phyloP scores from a whole-genome alignment of 139 green algal genomes.

The Haematococcus sp. region DNA sequence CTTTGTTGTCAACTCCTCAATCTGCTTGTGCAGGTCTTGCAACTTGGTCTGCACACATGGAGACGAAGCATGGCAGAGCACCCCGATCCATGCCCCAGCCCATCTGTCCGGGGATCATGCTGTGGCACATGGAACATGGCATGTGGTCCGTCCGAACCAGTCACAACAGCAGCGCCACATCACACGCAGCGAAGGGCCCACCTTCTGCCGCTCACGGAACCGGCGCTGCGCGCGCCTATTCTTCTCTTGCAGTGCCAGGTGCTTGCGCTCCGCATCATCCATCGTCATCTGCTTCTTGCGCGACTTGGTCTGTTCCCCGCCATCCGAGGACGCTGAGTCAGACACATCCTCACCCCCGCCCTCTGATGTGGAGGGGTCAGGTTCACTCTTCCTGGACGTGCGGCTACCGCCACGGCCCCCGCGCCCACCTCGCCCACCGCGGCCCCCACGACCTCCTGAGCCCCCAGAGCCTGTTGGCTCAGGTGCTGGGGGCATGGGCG shows the following conservation, averaged over 20 bases:
- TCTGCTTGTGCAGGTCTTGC: slow-evolving; percentile 60
- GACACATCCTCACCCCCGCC: too few species aligned
- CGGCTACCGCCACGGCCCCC: not conserved
- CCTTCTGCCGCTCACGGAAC: slow-evolving; percentile 30
- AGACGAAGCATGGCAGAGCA: too few species aligned
- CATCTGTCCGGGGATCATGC: too few species aligned
- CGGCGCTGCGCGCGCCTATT: slow-evolving; percentile 55
- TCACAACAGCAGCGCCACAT: too few species aligned
- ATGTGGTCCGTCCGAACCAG: too few species aligned
- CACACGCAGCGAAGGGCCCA: slow-evolving; percentile 9
- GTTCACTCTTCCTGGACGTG: slow-evolving; percentile 13
- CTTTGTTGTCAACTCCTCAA: slow-evolving; percentile 55
- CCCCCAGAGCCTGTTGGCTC: not conserved
- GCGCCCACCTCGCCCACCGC: slow-evolving; percentile 5
- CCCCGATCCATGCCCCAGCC: too few species aligned
- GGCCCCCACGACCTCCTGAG: not conserved
- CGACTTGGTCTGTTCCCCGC: not conserved
- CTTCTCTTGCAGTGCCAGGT: slow-evolving; percentile 52
- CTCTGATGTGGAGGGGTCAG: not conserved
- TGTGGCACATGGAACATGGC: too few species aligned
- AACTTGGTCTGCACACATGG: slow-evolving; percentile 50
- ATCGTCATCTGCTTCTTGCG: slow-evolving; percentile 31
- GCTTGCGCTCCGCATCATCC: slow-evolving; percentile 41
- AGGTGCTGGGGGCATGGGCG: slow-evolving; percentile 1
- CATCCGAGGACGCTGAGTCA: not conserved